These are phyloP conservation scores for Blastocystis hominis DNA, from an alignment of 352 stramenopile species.

Conservation along the genomic window DNA sequence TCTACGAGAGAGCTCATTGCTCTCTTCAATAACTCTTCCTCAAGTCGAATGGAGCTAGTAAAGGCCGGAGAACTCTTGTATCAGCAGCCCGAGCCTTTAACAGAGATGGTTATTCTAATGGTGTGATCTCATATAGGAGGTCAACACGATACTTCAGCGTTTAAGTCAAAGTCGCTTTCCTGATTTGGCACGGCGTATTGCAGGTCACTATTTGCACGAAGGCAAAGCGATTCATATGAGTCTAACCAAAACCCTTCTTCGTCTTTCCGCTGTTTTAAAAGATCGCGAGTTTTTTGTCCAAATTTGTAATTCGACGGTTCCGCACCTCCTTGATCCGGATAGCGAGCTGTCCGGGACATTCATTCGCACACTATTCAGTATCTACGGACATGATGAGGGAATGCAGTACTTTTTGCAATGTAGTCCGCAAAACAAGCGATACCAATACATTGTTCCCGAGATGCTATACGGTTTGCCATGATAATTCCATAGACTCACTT, in stretches of 20 bases:
- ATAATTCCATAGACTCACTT: background rate
- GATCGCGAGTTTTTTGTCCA: background rate
- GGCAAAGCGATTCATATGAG: background rate
- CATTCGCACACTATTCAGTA: background rate
- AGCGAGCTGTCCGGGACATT: constrained; percentile 5
- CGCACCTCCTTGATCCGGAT: background rate
- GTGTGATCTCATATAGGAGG: background rate
- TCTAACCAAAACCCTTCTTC: constrained; percentile 1
- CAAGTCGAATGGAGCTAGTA: constrained; percentile 24
- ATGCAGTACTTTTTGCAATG: constrained; percentile 38
- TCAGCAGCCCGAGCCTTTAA: background rate
- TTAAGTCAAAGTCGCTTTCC: constrained; percentile 7
- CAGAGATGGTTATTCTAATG: background rate
- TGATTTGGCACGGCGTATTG: background rate
- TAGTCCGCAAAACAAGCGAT: background rate
- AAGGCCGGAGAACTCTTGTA: constrained; percentile 22
- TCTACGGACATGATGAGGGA: constrained; percentile 28
- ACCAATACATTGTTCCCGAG: constrained; percentile 20
- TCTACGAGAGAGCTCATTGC: background rate
- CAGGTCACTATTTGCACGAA: background rate
- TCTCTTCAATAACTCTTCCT: background rate
- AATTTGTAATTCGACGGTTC: background rate
- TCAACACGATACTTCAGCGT: constrained; percentile 3
- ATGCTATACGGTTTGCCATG: background rate
- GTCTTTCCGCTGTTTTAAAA: background rate